A percentile compares a stretch with the other conserved stretches of the same genome.
Conservation (phyloP, 306 rosid species). For the Herpetospermum pedunculosum region DNA sequence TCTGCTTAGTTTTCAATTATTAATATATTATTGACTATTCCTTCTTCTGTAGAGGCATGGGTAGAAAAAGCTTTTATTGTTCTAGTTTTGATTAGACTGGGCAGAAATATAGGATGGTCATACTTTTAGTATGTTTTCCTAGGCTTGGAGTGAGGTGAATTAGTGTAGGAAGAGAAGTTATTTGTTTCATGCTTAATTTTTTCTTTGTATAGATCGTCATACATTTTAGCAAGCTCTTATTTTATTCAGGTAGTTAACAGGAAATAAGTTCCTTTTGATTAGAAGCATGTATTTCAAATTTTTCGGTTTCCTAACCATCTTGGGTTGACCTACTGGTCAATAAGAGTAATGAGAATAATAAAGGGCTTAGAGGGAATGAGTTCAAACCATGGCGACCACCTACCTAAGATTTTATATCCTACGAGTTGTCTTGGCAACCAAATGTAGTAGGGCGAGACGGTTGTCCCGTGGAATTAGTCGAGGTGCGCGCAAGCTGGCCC, state of each 20-base stretch:
- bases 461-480: too few relatives aligned
- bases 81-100: neutral
- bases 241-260: neutral
- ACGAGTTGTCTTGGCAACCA: too few relatives aligned
- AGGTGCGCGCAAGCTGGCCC: too few relatives aligned
- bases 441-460: too few relatives aligned
- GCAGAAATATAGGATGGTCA: neutral
- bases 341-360: too few relatives aligned
- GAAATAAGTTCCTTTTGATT: neutral
- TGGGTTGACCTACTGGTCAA: too few relatives aligned
- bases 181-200: neutral
- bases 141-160: neutral
- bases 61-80: neutral
- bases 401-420: too few relatives aligned
- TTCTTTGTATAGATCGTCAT: neutral
- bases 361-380: too few relatives aligned
- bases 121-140: too few relatives aligned
- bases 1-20: neutral
- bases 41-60: neutral
- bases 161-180: neutral
- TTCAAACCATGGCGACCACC: too few relatives aligned
- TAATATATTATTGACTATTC: neutral
- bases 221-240: neutral
- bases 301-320: too few relatives aligned
- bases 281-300: neutral